Evolutionary conservation across 768 basidiomycete species (phyloP), one percentile per base, ranked within the genome.

Genomic region (Chiua virens): DNA sequence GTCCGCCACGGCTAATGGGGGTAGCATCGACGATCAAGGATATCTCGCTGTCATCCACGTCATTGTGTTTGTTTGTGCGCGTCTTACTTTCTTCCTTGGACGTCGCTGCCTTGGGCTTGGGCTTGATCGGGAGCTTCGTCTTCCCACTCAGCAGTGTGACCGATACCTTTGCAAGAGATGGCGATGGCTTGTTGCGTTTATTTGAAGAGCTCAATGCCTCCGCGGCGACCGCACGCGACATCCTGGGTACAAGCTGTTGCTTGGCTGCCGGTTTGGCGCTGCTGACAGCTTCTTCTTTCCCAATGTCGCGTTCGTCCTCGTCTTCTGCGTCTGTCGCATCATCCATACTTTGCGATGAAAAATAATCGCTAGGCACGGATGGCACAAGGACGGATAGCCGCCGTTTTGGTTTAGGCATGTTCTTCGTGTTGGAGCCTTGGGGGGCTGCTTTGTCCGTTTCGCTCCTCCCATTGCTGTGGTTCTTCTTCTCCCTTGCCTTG

Each of bases 371-470:
- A 7, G 64, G 54, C 0, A 68, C 36, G 9, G 66, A 34, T 13
- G 70, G 69, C 10, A 71, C 45, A 3, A 70, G 18, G 10, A 72
- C 70, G 11, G 65, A 69, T 4, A 66, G 38, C 15, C 49, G 55
- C 20, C 60, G 65, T 36, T 69, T 68, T 0, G 43, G 52, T 5
- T 42, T 49, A 18, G 36, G 54, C 4, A 42, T 9, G 1, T 13
- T 49, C 47, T 54, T 57, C 5, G 23, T 13, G 10, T n/a, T 40
- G 11, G 54, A 30, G 42, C 21, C 22, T 3, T n/a, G 41, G 3
- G 45, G 0, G 3, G 11, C 5, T 5, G 22, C n/a, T 8, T 17
- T 38, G 18, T 36, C 25, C 2, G 14, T 25, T 13, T n/a, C 42
- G 17, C 30, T 46, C 14, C 9, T 45, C 20, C 18, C 13, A 5